Base-by-base conservation (phyloP, 2,329 filamentous ascomycete species). In the Cercospora sp. region DNA sequence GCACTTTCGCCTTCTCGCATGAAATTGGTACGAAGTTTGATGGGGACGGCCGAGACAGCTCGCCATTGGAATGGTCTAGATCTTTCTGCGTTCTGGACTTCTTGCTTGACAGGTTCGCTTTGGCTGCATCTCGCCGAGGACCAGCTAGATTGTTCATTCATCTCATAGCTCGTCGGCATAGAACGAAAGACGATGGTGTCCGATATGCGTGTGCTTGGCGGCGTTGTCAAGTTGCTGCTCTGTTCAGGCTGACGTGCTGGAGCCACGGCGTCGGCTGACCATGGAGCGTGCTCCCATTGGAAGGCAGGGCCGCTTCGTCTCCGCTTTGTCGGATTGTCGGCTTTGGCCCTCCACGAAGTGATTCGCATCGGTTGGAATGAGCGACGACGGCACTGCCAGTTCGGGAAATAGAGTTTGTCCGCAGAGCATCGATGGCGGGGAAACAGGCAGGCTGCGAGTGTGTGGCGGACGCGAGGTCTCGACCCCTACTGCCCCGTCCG, bases 341-440 rank as follows among this genome's bases (percentile, higher is more conserved):
- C 59, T 61, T 31, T 9, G 16, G 12, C 59, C 5, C n/a, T 45
- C 20, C 18, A 16, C 20, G 7, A 12, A 20, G 36, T 62, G 39
- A 62, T 62, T 62, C 60, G 60, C 28, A 42, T 7, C 26, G 33
- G n/a, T 9, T 30, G 18, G 60, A n/a, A 30, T 4, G 60, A 62
- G 60, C 36, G 36, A 62, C 33, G n/a, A 42, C 58, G 58, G 31
- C 31, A 13, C 16, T n/a, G 23, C 59, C 16, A 3, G 5, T 61
- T 45, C 8, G 33, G 23, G 59, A 45, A 61, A 39, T 45, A 61
- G 36, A 45, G 36, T 61, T 61, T 18, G 18, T 6, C 23, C 7
- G 23, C 20, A 28, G 10, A 20, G 18, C 13, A 36, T 48, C 20
- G 26, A 62, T 62, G 60, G 60, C 60, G 60, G 60, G 60, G 60